These are phyloP conservation scores for Cicer bijugum DNA, from an alignment of 306 rosid genomes.

Conservation along the genomic window DNA sequence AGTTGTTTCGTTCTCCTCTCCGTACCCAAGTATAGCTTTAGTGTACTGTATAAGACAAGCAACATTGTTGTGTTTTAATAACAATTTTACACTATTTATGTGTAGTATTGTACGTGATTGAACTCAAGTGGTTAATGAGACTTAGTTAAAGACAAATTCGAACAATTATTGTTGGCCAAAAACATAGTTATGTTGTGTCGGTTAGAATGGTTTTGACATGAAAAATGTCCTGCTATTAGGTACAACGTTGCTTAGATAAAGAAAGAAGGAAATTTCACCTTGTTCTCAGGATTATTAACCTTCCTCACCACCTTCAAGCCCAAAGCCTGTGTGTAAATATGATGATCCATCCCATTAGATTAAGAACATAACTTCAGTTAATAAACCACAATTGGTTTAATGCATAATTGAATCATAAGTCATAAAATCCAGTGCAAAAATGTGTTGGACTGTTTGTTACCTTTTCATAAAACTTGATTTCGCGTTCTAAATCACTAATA, in stretches of 20 bases:
- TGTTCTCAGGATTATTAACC: conserved; percentile 77
- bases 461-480: conserved; percentile 87
- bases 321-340: conserved; percentile 67
- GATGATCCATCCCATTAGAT: conserved; percentile 36
- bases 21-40: conserved; percentile 74
- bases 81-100: not conserved
- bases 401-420: not conserved
- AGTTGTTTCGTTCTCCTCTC: conserved; percentile 73
- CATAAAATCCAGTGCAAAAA: not conserved
- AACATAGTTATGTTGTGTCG: not conserved
- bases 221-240: too few species aligned
- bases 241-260: not conserved
- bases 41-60: conserved; percentile 63
- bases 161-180: too few species aligned
- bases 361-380: not conserved
- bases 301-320: conserved; percentile 80
- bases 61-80: not conserved
- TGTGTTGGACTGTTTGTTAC: conserved; percentile 42
- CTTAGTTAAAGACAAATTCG: too few species aligned
- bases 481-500: conserved; percentile 83
- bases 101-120: too few species aligned
- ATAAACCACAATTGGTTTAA: conserved; percentile 20
- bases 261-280: conserved; percentile 54
- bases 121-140: not conserved
- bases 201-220: too few species aligned